These are phyloP conservation scores for Annulohypoxylon nitens DNA, from an alignment of 495 filamentous ascomycete species.

Conservation along the genomic window DNA sequence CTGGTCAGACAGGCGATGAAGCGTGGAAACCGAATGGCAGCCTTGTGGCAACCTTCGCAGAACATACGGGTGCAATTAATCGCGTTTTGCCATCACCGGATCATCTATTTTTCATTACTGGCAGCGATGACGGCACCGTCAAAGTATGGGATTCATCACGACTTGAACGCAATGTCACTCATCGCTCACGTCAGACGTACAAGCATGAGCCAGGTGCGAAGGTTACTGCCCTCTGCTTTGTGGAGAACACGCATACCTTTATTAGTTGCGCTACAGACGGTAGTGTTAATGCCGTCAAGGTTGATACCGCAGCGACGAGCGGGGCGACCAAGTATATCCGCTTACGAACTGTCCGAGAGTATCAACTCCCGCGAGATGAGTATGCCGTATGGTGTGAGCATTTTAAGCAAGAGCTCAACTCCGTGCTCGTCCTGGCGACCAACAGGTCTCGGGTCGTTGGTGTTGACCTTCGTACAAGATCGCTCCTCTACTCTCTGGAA, in stretches of 20 bases:
- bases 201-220: slow-evolving; percentile 75
- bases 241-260: slow-evolving; percentile 95
- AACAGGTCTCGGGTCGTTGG: slow-evolving; percentile 85
- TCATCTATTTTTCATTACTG: slow-evolving; percentile 95
- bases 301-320: slow-evolving; percentile 76
- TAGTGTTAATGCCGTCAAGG: slow-evolving; percentile 87
- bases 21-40: slow-evolving; percentile 88
- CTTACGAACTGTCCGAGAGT: slow-evolving; percentile 79
- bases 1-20: slow-evolving; percentile 61
- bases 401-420: slow-evolving; percentile 83
- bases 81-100: slow-evolving; percentile 87
- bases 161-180: slow-evolving; percentile 88
- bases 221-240: slow-evolving; percentile 85
- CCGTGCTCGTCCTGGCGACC: slow-evolving; percentile 86
- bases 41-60: slow-evolving; percentile 87
- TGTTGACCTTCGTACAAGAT: slow-evolving; percentile 90
- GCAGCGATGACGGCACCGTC: slow-evolving; percentile 90
- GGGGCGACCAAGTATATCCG: slow-evolving; percentile 80
- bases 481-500: slow-evolving; percentile 79
- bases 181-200: slow-evolving; percentile 89
- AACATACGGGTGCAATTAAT: slow-evolving; percentile 86
- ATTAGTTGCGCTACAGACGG: slow-evolving; percentile 91
- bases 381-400: slow-evolving; percentile 94
- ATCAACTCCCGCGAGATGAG: slow-evolving; percentile 79
- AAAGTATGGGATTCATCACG: slow-evolving; percentile 94